phyloP scores from a whole-genome alignment of 192 early-diverging fungal genomes.

The Podila minutissima region DNA sequence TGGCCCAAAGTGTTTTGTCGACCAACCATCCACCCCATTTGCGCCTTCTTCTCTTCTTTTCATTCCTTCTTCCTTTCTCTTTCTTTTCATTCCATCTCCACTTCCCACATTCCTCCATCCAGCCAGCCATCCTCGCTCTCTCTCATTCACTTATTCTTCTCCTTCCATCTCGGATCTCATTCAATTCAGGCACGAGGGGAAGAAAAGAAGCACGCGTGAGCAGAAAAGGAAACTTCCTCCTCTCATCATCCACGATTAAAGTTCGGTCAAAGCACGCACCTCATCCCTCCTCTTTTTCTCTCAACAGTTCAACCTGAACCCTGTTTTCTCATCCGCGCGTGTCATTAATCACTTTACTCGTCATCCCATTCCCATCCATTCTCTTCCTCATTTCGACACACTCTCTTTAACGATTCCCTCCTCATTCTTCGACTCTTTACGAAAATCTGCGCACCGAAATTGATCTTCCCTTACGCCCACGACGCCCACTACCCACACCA shows the following conservation, averaged over 20 bases:
- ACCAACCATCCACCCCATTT: too few species aligned
- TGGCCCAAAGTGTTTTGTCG: too few species aligned
- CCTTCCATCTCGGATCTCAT: neutral
- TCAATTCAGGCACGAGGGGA: too few species aligned
- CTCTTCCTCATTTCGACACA: neutral
- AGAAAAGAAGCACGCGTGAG: too few species aligned
- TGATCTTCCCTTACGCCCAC: too few species aligned
- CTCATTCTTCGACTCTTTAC: too few species aligned
- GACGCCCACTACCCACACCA: too few species aligned
- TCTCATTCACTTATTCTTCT: neutral
- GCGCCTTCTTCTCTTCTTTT: too few species aligned
- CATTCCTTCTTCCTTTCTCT: neutral
- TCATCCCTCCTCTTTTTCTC: neutral
- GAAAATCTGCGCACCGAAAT: too few species aligned
- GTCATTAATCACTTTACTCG: neutral
- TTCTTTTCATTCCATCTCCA: slow-evolving; percentile 1
- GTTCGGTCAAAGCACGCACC: neutral
- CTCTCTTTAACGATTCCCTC: too few species aligned
- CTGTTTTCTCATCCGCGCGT: neutral
- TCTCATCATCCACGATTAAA: neutral
- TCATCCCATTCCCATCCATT: neutral
- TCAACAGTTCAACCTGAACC: neutral
- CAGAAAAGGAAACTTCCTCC: neutral
- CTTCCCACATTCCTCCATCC: neutral
- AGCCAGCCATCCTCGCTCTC: neutral